Evolutionary conservation across 176 grass and related monocot genomes (phyloP).

Genomic region (Musa troglodytarum): DNA sequence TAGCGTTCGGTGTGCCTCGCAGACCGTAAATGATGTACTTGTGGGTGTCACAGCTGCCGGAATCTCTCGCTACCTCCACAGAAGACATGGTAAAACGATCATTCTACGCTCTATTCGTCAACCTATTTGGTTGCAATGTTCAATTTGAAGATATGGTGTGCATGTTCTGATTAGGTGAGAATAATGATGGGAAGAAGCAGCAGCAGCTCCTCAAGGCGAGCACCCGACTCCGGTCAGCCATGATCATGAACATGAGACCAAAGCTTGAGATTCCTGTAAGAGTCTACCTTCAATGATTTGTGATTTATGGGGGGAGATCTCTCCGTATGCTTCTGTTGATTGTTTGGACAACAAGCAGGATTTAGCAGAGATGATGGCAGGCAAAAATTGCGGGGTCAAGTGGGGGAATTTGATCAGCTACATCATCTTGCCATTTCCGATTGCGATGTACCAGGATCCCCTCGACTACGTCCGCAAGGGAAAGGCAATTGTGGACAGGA

Average conservation of each 20-base stretch:
- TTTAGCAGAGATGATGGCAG: slow-evolving; percentile 16
- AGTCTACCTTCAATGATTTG: not conserved
- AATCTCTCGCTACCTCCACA: slow-evolving; percentile 59
- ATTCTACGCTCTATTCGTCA: not conserved
- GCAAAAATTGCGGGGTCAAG: slow-evolving; percentile 1
- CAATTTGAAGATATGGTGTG: not conserved
- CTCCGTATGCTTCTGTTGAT: not conserved
- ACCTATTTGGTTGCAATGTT: not conserved
- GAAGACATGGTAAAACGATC: slow-evolving; percentile 39
- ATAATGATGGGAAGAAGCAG: slow-evolving; percentile 11
- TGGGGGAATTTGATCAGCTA: slow-evolving; percentile 19
- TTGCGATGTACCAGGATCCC: not conserved
- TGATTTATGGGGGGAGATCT: not conserved
- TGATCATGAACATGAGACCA: slow-evolving; percentile 74
- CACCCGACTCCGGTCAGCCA: slow-evolving; percentile 41
- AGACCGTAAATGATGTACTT: slow-evolving; percentile 94
- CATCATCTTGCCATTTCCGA: not conserved
- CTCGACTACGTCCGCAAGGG: slow-evolving; percentile 9
- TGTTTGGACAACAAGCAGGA: not conserved
- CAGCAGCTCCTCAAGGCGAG: slow-evolving; percentile 11
- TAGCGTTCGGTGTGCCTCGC: slow-evolving; percentile 6
- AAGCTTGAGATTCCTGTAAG: slow-evolving; percentile 65
- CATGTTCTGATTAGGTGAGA: slow-evolving; percentile 27
- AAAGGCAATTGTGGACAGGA: slow-evolving; percentile 5
- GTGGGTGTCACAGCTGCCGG: slow-evolving; percentile 56